Evolutionary conservation across 352 stramenopile species (phyloP).

Genomic region (Peronosclerospora sorghi): DNA sequence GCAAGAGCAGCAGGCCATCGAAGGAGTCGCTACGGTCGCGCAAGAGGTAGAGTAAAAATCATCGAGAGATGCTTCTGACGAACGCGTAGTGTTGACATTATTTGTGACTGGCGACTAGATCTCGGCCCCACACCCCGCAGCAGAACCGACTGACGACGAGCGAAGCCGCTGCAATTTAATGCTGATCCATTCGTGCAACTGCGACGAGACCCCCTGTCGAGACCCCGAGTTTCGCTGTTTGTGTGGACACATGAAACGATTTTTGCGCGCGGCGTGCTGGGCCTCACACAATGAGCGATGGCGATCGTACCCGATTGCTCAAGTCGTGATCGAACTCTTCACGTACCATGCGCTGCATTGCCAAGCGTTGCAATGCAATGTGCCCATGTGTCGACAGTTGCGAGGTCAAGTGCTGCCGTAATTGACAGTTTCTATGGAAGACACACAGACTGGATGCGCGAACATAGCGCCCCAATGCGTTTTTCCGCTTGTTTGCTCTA

Average conservation of each 20-base stretch:
- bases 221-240: conserved; percentile 22
- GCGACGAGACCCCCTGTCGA: conserved; percentile 27
- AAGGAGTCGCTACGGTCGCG: too few species aligned
- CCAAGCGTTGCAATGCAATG: conserved; percentile 22
- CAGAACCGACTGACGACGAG: conserved; percentile 2
- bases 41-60: too few species aligned
- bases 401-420: conserved; percentile 24
- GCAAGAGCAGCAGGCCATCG: too few species aligned
- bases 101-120: too few species aligned
- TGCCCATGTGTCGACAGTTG: conserved; percentile 32
- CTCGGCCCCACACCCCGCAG: too few species aligned
- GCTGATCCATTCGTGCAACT: conserved; percentile 47
- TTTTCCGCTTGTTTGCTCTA: too few species aligned
- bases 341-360: conserved; percentile 41
- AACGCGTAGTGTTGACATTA: too few species aligned
- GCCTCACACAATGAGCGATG: conserved; percentile 43
- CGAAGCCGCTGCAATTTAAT: conserved; percentile 28
- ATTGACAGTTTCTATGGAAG: too few species aligned
- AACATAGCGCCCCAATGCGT: too few species aligned
- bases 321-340: conserved; percentile 34
- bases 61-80: too few species aligned
- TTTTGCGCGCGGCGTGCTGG: conserved; percentile 45
- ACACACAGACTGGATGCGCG: too few species aligned
- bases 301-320: conserved; percentile 23
- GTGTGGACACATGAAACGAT: conserved; percentile 53